Base-by-base conservation (phyloP, 352 stramenopile species). In the Phytophthora tubulina region DNA sequence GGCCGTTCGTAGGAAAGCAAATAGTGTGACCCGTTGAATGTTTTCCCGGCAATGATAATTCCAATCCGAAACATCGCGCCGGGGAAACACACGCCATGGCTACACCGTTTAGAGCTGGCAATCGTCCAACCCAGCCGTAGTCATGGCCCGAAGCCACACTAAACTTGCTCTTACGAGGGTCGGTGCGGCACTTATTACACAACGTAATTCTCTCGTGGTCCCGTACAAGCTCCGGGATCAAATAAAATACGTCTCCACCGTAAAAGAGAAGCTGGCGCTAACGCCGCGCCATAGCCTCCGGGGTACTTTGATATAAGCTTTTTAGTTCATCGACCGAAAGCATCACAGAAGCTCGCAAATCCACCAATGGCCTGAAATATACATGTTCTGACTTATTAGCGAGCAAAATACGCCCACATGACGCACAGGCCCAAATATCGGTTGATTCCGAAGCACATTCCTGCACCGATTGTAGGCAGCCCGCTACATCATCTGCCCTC, bases 111-210 rank as follows among this genome's bases (percentile, higher is more conserved):
- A 73, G 49, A 21, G 11, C 7, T 6, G 70, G 59, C 9, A 77
- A 35, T 9, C 51, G 7, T 3, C 32, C 53, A 5, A 62, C 6
- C 0, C 70, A n/a, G 32, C 70, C 70, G 21, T 77, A 77, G 27
- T 73, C 70, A 60, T 78, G 63, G 3, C 64, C 70, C 53, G 39
- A 49, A 9, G 59, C 70, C 2, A 78, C 55, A 53, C 63, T 77
- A 38, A 73, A 77, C 21, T 70, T 27, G 21, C 59, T 27, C 38
- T 13, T 39, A 27, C 21, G 21, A 27, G 21, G 21, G 21, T 27
- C 21, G 21, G 21, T 27, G 1, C 0, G 5, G 32, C 70, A 73
- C 13, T 55, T 73, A 10, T 61, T 14, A 27, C 70, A 78, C 6
- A 73, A 41, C 3, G 54, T 17, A 35, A 73, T 71, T 7, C 21